Evolutionary conservation across 2,329 filamentous ascomycete genomes (phyloP).

Genomic region (Curvularia sp.): DNA sequence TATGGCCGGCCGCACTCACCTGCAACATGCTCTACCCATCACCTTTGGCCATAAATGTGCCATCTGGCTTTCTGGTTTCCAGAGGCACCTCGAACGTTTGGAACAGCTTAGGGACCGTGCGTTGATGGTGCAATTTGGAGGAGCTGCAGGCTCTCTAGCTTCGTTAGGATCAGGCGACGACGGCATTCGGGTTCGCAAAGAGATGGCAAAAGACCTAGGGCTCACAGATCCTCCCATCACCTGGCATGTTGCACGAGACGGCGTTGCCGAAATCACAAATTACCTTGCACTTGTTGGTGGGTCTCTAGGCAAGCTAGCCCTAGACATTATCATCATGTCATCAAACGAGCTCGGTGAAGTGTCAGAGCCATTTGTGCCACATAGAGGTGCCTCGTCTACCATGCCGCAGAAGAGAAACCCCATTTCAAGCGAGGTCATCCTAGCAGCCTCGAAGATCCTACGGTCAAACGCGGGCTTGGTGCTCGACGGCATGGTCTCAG

Average conservation of each 20-base stretch:
- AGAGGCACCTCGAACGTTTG: conserved; percentile 59
- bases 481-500: conserved; percentile 64
- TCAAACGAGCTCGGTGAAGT: conserved; percentile 64
- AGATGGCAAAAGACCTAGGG: conserved; percentile 58
- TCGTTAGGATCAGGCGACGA: conserved; percentile 59
- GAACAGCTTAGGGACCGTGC: conserved; percentile 56
- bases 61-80: conserved; percentile 61
- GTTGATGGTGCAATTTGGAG: conserved; percentile 64
- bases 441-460: conserved; percentile 63
- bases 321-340: conserved; percentile 65
- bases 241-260: conserved; percentile 65
- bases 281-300: conserved; percentile 63
- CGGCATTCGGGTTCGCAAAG: conserved; percentile 59
- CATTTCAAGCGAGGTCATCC: conserved; percentile 64
- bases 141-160: conserved; percentile 63
- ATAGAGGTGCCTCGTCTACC: conserved; percentile 46
- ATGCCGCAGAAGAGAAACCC: conserved; percentile 62
- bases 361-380: conserved; percentile 57
- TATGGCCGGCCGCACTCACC: conserved; percentile 65
- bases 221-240: conserved; percentile 62
- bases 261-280: conserved; percentile 61
- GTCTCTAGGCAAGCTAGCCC: conserved; percentile 62
- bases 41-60: conserved; percentile 67
- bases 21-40: conserved; percentile 64
- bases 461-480: conserved; percentile 61